These are phyloP conservation scores for Aspergillus spinulosporus DNA, from an alignment of 2,329 filamentous ascomycete species.

Conservation along the genomic window DNA sequence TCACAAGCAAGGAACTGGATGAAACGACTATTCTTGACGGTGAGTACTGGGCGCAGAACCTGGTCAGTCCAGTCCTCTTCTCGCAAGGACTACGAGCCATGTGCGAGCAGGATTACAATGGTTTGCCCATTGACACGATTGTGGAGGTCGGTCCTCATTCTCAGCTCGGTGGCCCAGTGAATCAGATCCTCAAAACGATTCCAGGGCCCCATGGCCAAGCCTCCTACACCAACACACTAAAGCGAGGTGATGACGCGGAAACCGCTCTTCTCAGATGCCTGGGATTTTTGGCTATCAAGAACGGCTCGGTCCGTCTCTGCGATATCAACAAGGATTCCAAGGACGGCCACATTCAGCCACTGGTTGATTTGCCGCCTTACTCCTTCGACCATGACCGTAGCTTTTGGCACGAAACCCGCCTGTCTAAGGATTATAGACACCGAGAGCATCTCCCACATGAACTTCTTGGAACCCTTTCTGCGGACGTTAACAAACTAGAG, in stretches of 20 bases:
- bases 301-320: slow-evolving; percentile 4
- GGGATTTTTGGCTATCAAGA: slow-evolving; percentile 9
- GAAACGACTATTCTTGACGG: slow-evolving; percentile 6
- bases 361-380: slow-evolving; percentile 11
- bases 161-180: slow-evolving; percentile 7
- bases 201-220: neutral
- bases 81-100: slow-evolving; percentile 5
- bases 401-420: slow-evolving; percentile 9
- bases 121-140: slow-evolving; percentile 5
- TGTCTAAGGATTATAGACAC: slow-evolving; percentile 5
- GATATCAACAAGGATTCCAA: slow-evolving; percentile 9
- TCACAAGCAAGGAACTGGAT: slow-evolving; percentile 6
- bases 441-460: neutral
- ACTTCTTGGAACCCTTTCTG: neutral
- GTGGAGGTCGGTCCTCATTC: slow-evolving; percentile 12
- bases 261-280: slow-evolving; percentile 2
- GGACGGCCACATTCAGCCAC: neutral
- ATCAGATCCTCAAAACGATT: slow-evolving; percentile 7
- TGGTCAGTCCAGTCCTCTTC: slow-evolving; percentile 10
- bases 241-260: slow-evolving; percentile 7
- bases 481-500: neutral
- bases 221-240: slow-evolving; percentile 10
- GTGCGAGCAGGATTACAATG: slow-evolving; percentile 10
- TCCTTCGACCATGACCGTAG: slow-evolving; percentile 9
- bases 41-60: slow-evolving; percentile 10